phyloP scores from a whole-genome alignment of 108 stramenopile species.

The Fragilariopsis cylindrus region DNA sequence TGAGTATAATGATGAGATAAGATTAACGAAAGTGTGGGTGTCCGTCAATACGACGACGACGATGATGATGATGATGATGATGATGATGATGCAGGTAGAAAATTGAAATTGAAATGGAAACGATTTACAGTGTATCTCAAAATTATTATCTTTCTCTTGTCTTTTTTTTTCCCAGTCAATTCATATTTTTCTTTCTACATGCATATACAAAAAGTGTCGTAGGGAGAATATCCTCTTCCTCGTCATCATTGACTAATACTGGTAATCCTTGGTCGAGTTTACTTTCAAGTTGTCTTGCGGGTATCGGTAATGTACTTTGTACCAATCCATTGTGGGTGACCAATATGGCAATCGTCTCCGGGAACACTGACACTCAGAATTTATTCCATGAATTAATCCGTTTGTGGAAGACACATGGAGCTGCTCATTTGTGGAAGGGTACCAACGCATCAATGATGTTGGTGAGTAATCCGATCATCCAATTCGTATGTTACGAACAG shows the following conservation, averaged over 20 bases:
- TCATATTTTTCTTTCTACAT: constrained; percentile 75
- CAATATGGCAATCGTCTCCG: constrained; percentile 68
- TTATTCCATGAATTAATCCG: constrained; percentile 42
- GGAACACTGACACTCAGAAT: constrained; percentile 32
- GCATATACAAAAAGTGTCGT: constrained; percentile 45
- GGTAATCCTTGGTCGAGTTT: constrained; percentile 36
- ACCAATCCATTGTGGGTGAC: constrained; percentile 90
- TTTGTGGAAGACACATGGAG: constrained; percentile 48
- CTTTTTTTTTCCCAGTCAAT: constrained; percentile 22
- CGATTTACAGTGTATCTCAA: no score
- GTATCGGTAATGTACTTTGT: constrained; percentile 69
- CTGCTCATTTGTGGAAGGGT: constrained; percentile 66
- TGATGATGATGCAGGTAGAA: no score
- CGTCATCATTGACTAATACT: constrained; percentile 21
- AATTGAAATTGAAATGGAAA: no score
- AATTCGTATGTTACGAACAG: constrained; percentile 88
- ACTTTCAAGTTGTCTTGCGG: constrained; percentile 64
- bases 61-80: no score
- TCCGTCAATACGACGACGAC: no score
- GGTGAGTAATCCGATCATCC: constrained; percentile 94
- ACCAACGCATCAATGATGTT: constrained; percentile 82
- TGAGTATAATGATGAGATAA: constrained; percentile 34
- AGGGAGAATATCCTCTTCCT: constrained; percentile 14
- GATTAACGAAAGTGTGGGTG: no score
- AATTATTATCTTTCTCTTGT: neutral